A percentile compares a stretch with the other conserved stretches of the same genome.
These are phyloP conservation scores for Mimosa pudica DNA, from an alignment of 306 rosid species.

Conservation along the genomic window DNA sequence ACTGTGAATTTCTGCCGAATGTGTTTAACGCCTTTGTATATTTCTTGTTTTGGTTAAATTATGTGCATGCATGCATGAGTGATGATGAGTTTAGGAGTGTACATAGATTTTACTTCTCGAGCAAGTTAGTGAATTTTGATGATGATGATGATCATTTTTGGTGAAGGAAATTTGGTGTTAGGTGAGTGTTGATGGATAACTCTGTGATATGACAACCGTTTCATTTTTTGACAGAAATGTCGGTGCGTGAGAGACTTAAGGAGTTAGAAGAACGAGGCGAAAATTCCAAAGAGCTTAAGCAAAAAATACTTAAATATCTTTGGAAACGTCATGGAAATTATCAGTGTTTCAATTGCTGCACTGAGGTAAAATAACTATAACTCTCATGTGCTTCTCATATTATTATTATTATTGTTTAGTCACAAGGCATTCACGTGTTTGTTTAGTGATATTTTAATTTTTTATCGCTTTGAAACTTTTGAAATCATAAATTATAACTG, in stretches of 20 bases:
- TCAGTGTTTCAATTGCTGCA: conserved; percentile 89
- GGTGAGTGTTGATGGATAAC: conserved; percentile 17
- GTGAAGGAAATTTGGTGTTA: not conserved
- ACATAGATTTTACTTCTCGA: conserved; percentile 16
- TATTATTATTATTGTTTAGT: conserved; percentile 2
- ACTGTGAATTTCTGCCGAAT: not conserved
- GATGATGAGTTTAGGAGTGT: conserved; percentile 23
- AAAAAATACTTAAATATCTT: conserved; percentile 25
- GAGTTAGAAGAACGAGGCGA: conserved; percentile 91
- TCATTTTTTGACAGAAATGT: conserved; percentile 46
- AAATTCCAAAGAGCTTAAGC: conserved; percentile 42
- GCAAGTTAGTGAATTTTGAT: conserved; percentile 23
- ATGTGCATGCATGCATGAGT: not conserved
- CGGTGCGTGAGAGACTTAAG: conserved; percentile 75
- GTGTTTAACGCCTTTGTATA: not conserved
- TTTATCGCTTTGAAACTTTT: conserved; percentile 14
- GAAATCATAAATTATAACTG: conserved; percentile 3
- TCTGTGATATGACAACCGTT: conserved; percentile 27
- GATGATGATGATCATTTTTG: not conserved
- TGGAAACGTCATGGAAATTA: conserved; percentile 81
- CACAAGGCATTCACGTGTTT: not conserved
- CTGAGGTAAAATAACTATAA: conserved; percentile 59
- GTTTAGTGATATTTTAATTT: not conserved
- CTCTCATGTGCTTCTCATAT: conserved; percentile 17
- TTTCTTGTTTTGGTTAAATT: not conserved